Base-by-base conservation (phyloP, 352 stramenopile genomes). In the Phytophthora sansomeana region DNA sequence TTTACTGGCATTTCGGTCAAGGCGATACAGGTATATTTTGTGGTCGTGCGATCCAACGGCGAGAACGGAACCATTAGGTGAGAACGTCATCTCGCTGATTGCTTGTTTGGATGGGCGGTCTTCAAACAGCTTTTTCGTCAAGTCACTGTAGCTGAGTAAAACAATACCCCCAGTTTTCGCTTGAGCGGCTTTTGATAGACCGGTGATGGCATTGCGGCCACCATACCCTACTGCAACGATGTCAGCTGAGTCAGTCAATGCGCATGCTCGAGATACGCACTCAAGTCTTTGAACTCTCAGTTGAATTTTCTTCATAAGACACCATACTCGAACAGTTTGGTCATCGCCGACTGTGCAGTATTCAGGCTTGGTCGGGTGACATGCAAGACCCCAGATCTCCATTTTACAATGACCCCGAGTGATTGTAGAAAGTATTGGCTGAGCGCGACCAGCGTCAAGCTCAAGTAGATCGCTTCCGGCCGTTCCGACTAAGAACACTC, bases 381-480 rank as follows among this genome's bases (percentile, higher is more conserved):
- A 76, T n/a, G 85, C 81, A 6, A 97, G 57, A 0, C 86, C 90
- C 89, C 91, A 97, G 1, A 97, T 44, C 63, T 97, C 89, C 47
- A 84, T 77, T 42, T 78, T 68, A 33, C 44, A 90, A 68, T 98
- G 92, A 0, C 87, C 91, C 26, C 69, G 67, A 21, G 75, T 89
- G 77, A 80, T 41, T 35, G 43, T 44, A 66, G 50, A 19, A 51
- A 69, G 8, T 10, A 54, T 43, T 28, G 57, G 13, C n/a, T 67
- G 57, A 16, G 67, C 44, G 6, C 63, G 63, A 13, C 38, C 69
- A 6, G 74, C 59, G 67, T 95, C 90, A 24, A 98, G 47, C 57
- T 98, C 90, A 9, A 96, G 72, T 10, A 98, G 57, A 58, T 98
- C 88, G 32, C 89, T 97, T 10, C 90, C 92, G 33, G 51, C 63